Conservation (phyloP, 1,284 basidiomycete species). For the Gymnopus androsaceus region DNA sequence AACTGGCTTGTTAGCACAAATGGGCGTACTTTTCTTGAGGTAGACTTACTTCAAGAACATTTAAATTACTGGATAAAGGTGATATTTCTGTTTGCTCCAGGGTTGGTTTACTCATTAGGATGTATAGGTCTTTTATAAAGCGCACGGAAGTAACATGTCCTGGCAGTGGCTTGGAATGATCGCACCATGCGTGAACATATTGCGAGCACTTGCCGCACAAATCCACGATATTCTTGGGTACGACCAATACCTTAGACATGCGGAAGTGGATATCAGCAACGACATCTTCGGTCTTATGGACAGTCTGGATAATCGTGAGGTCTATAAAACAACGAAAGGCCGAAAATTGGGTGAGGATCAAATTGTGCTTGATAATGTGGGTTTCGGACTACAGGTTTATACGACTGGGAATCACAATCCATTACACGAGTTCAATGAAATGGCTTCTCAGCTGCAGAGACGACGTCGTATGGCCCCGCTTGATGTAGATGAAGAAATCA, state of each 20-base stretch:
- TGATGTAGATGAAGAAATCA: not conserved
- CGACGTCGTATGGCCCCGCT: conserved; percentile 5
- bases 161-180: conserved; percentile 43
- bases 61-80: conserved; percentile 41
- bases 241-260: conserved; percentile 32
- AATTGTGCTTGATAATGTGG: conserved; percentile 25
- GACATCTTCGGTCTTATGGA: conserved; percentile 31
- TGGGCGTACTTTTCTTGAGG: conserved; percentile 32
- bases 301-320: conserved; percentile 27
- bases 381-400: conserved; percentile 20
- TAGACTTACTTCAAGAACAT: conserved; percentile 45
- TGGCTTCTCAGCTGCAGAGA: conserved; percentile 1
- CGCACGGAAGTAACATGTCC: conserved; percentile 36
- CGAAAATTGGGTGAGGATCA: conserved; percentile 24
- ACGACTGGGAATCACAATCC: conserved; percentile 18
- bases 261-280: conserved; percentile 26
- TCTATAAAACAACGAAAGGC: conserved; percentile 23
- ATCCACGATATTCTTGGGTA: conserved; percentile 33
- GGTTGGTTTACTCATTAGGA: not conserved
- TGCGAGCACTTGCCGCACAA: conserved; percentile 31
- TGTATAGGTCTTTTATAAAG: conserved; percentile 29
- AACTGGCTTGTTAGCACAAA: conserved; percentile 43
- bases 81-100: not conserved
- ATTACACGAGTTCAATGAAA: conserved; percentile 25
- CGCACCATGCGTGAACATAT: conserved; percentile 36